Base-by-base conservation (phyloP, 2,329 filamentous ascomycete species). In the Claviceps citrina region DNA sequence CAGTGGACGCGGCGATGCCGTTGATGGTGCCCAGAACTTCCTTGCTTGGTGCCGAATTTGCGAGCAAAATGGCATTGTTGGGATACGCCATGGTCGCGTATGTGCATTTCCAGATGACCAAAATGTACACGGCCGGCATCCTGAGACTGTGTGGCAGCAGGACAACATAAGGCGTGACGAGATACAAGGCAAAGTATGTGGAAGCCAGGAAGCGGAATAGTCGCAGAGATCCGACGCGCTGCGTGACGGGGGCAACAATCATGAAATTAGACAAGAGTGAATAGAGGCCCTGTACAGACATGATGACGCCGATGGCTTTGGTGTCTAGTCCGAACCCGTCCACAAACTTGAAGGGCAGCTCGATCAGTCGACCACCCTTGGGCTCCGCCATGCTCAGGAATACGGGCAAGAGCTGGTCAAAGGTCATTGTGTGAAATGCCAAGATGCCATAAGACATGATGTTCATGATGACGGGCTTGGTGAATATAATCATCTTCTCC, bases 371-470 rank as follows among this genome's bases (percentile, higher is more conserved):
- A 7, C 43, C 40, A 55, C 52, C 70, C 56, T 64, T 50, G 1
- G 68, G 69, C 8, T 64, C 57, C 13, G 62, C 61, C 33, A 84
- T 84, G 58, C 83, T 89, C 54, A 98, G 75, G 50, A 98, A 85
- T 2, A 95, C 83, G 0, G 91, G 89, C 50, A 96, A 78, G 36
- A 96, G 72, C 54, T 94, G 84, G 60, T 98, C 91, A 51, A 93
- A 91, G 0, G 87, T 93, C 62, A 98, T 95, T 10, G 89, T 95
- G 63, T 96, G 89, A 64, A 93, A 95, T 47, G 89, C 89, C 44
- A 96, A 68, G 51, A 96, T 85, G 33, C 87, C 89, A 56, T 93
- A 94, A 39, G 83, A 85, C 42, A 89, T 64, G 47, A 95, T 93
- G 54, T 87, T 89, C 54, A 93, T 68, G 44, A 93, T 67, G 41